Base-by-base conservation (phyloP, 2,329 filamentous ascomycete genomes). In the Whalleya microplaca region DNA sequence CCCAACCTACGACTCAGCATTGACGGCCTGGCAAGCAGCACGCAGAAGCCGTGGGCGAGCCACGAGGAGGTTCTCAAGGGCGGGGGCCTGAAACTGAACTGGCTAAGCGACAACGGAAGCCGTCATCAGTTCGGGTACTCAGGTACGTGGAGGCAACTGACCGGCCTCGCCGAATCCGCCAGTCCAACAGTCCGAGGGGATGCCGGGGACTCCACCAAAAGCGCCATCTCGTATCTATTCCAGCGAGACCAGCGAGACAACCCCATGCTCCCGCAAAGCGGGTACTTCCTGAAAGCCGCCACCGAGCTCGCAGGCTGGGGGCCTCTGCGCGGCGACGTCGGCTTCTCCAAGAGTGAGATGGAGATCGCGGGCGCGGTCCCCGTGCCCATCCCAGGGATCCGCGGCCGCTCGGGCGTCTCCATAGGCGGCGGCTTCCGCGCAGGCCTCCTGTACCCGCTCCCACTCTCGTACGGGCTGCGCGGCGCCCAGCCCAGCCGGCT, bases 301-400 rank as follows among this genome's bases (percentile, higher is more conserved):
- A 84, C 89, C 23, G 94, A 98, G 70, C 73, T 98, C n/a, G 94
- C 95, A 2, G 94, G 95, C 10, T 86, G 89, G 73, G 92, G 94
- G 0, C 87, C 89, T 0, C 78, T 99, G 18, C 85, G 84, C 60
- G 95, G 95, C 41, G 95, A 98, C 67, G 92, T 96, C 1, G 88
- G 90, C n/a, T 98, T 97, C 73, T 91, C 86, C 73, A 99, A 96
- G 76, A 86, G 87, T n/a, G 93, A 98, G 72, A 68, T 94, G 16
- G 94, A 98, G 73, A 80, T 91, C 1, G 87, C 91, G 59, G 85
- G 85, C 53, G 92, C 92, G 2, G 58, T 94, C 1, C 88, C 93
- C 0, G 79, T 97, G 20, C 80, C 87, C 0, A 76, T 95, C 14
- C 89, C 90, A 0, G 86, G 88, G 1, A 72, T 88, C n/a, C 75